phyloP scores from a whole-genome alignment of 768 basidiomycete genomes.

The Leccinum arenicola region DNA sequence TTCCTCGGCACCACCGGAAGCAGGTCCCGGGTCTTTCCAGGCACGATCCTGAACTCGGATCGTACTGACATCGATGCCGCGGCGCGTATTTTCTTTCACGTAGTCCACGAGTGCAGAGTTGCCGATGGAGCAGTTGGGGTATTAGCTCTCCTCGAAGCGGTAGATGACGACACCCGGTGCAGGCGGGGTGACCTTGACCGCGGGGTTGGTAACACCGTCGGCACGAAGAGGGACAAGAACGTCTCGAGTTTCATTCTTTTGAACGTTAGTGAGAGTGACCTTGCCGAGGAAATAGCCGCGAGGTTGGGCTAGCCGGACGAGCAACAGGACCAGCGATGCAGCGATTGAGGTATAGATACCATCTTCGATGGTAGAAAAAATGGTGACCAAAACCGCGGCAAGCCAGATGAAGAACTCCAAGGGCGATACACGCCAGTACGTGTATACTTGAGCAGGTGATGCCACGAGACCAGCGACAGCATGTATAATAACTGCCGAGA shows the following conservation, averaged over 20 bases:
- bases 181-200: slow-evolving; percentile 72
- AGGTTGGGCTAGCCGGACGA: slow-evolving; percentile 85
- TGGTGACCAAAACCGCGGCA: slow-evolving; percentile 82
- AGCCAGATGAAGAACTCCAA: slow-evolving; percentile 88
- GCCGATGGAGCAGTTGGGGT: slow-evolving; percentile 69
- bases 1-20: slow-evolving; percentile 41
- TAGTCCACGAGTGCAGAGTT: slow-evolving; percentile 78
- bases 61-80: slow-evolving; percentile 70
- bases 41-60: slow-evolving; percentile 70
- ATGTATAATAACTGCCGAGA: slow-evolving; percentile 96
- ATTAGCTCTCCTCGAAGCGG: slow-evolving; percentile 88
- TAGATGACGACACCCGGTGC: slow-evolving; percentile 88
- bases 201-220: slow-evolving; percentile 61
- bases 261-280: slow-evolving; percentile 52
- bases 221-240: slow-evolving; percentile 78
- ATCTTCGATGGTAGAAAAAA: slow-evolving; percentile 93
- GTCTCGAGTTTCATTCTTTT: slow-evolving; percentile 51
- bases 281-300: slow-evolving; percentile 90
- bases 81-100: slow-evolving; percentile 72
- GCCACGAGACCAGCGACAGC: slow-evolving; percentile 88
- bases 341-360: slow-evolving; percentile 87
- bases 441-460: slow-evolving; percentile 75
- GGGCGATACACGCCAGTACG: slow-evolving; percentile 92
- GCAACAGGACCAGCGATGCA: slow-evolving; percentile 75
- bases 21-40: slow-evolving; percentile 92